Conservation (phyloP, 768 basidiomycete species). For the Xerocomus spinulosus region DNA sequence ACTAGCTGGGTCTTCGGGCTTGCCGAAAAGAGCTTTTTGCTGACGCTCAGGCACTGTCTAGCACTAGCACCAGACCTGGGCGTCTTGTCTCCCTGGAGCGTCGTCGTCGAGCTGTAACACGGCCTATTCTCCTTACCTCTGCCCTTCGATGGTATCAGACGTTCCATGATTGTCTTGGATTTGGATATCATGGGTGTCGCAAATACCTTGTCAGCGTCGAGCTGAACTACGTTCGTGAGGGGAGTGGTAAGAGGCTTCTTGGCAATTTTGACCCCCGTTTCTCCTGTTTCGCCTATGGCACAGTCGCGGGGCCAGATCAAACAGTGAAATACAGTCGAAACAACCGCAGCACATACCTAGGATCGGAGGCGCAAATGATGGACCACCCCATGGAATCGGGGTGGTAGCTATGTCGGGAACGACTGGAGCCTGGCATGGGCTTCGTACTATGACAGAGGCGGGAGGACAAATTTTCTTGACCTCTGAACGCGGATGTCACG, state of each 20-base stretch:
- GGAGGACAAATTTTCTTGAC: background rate
- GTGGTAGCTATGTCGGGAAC: background rate
- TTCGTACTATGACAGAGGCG: background rate
- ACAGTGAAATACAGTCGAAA: no score
- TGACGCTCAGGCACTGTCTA: background rate
- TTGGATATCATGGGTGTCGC: constrained; percentile 2
- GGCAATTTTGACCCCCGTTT: background rate
- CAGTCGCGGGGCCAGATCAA: background rate
- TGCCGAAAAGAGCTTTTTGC: background rate
- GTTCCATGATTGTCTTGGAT: constrained; percentile 5
- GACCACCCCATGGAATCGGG: background rate
- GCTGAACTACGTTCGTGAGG: constrained; percentile 1
- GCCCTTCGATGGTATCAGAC: background rate
- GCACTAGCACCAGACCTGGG: constrained; percentile 3
- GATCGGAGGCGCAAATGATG: background rate
- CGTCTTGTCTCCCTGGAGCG: background rate
- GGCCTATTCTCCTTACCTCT: constrained; percentile 17
- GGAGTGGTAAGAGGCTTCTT: constrained; percentile 3
- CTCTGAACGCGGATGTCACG: background rate
- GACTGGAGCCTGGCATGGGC: background rate
- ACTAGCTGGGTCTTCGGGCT: constrained; percentile 6
- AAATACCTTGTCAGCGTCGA: constrained; percentile 6
- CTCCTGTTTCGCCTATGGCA: background rate
- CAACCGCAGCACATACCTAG: no score
- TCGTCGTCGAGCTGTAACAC: background rate